Evolutionary conservation across 495 filamentous ascomycete genomes (phyloP), one percentile per base, ranked within the genome.

Genomic region (Aspergillus ostianus): DNA sequence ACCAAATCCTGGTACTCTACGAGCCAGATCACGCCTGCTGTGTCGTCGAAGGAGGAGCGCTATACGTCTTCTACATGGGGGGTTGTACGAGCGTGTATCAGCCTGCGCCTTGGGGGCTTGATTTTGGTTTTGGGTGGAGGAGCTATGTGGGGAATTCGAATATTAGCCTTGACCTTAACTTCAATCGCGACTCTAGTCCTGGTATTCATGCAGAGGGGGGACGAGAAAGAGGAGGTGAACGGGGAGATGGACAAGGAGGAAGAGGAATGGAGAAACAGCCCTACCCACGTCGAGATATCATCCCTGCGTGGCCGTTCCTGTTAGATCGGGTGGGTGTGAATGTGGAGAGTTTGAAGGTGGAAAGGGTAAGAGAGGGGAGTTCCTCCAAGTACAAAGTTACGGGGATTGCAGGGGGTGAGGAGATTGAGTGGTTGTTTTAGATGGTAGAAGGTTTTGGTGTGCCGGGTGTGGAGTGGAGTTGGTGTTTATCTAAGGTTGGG

Each of bases 61-160:
- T 68, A 4, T 68, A 65, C 52, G 26, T 68, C 13, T 65, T 51
- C 32, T 53, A 52, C 41, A 36, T 68, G 3, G 52, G 46, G 19
- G 18, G 29, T 9, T 49, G 47, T 21, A 18, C 0, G 15, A n/a
- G 45, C 13, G 48, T 61, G 17, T 58, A 62, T 21, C 51, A 46
- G 29, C 45, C 29, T 47, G 46, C 19, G 23, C 4, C 29, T n/a
- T n/a, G n/a, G n/a, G n/a, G n/a, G n/a, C n/a, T n/a, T n/a, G n/a
- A n/a, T n/a, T n/a, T n/a, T n/a, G 23, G 23, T 2, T 26, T 30
- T 27, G 29, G 29, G 29, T 32, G 1, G 7, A 8, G 7, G 29
- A 6, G 3, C 29, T 32, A 1, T 1, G 6, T 32, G 23, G 23
- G 23, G 23, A 26, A 26, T 1, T 32, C n/a, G n/a, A n/a, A n/a